These are phyloP conservation scores for Berkeleyomyces basicola DNA, from an alignment of 2,329 filamentous ascomycete genomes.

Conservation along the genomic window DNA sequence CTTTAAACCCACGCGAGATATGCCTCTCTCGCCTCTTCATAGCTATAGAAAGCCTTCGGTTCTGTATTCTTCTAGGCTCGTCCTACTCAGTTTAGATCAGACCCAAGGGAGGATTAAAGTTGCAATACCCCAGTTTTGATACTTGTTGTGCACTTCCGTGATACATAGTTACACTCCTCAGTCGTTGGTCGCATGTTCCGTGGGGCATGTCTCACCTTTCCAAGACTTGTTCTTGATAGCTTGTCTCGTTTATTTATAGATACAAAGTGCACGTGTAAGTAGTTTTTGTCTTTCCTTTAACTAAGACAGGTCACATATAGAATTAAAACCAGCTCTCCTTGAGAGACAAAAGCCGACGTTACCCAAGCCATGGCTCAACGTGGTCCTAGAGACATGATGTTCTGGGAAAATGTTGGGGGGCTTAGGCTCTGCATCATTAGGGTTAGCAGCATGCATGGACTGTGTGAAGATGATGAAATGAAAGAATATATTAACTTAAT, in stretches of 20 bases:
- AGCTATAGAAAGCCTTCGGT: not conserved
- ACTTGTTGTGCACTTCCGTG: not conserved
- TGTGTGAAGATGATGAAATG: no score
- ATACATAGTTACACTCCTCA: not conserved
- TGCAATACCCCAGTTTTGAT: not conserved
- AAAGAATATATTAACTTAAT: no score
- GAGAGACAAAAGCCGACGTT: no score
- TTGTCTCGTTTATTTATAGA: not conserved
- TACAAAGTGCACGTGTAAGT: not conserved
- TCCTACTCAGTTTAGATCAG: no score
- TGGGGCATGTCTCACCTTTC: not conserved
- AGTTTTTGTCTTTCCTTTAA: not conserved
- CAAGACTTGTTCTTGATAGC: not conserved
- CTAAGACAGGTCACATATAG: not conserved
- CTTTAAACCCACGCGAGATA: slow-evolving; percentile 8
- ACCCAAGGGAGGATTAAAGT: not conserved
- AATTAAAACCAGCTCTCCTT: not conserved
- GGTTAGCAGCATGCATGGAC: no score
- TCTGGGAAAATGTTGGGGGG: no score
- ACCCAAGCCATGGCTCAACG: no score
- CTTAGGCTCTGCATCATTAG: no score
- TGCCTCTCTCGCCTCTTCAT: not conserved
- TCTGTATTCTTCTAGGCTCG: not conserved
- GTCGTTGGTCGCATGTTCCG: not conserved
- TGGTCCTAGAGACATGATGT: no score